These are phyloP conservation scores for Venustampulla echinocandica DNA, from an alignment of 495 filamentous ascomycete species.

Conservation along the genomic window DNA sequence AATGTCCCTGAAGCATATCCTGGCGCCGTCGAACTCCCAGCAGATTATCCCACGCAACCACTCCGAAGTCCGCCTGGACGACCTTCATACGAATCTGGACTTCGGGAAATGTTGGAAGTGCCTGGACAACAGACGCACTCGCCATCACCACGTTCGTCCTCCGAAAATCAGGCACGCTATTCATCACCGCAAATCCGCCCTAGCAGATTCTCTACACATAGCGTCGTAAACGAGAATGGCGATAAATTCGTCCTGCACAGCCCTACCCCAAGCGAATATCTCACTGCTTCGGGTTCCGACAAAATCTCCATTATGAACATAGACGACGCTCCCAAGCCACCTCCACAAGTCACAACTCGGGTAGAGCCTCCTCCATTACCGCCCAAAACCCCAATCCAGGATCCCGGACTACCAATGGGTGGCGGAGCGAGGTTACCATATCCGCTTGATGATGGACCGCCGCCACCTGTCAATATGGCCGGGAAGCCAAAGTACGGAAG, in stretches of 20 bases:
- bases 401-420: constrained; percentile 17
- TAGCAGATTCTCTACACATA: not conserved
- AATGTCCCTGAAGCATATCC: constrained; percentile 33
- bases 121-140: constrained; percentile 26
- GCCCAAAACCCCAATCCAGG: constrained; percentile 73
- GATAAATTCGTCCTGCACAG: constrained; percentile 41
- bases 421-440: constrained; percentile 51
- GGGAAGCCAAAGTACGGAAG: constrained; percentile 67
- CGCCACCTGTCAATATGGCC: constrained; percentile 72
- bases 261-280: constrained; percentile 45
- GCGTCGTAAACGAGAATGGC: constrained; percentile 25
- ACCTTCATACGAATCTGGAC: constrained; percentile 23
- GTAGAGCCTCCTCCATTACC: constrained; percentile 68
- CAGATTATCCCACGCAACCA: constrained; percentile 37
- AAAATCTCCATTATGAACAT: constrained; percentile 52
- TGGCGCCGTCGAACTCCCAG: constrained; percentile 56
- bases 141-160: constrained; percentile 26
- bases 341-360: constrained; percentile 32
- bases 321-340: constrained; percentile 47
- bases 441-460: constrained; percentile 71
- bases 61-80: constrained; percentile 15
- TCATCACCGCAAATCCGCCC: not conserved
- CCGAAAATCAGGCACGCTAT: constrained; percentile 9
- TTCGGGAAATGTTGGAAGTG: constrained; percentile 23
- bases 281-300: constrained; percentile 39